phyloP scores from a whole-genome alignment of 2,329 filamentous ascomycete species.

The Neodidymelliopsis sp. region DNA sequence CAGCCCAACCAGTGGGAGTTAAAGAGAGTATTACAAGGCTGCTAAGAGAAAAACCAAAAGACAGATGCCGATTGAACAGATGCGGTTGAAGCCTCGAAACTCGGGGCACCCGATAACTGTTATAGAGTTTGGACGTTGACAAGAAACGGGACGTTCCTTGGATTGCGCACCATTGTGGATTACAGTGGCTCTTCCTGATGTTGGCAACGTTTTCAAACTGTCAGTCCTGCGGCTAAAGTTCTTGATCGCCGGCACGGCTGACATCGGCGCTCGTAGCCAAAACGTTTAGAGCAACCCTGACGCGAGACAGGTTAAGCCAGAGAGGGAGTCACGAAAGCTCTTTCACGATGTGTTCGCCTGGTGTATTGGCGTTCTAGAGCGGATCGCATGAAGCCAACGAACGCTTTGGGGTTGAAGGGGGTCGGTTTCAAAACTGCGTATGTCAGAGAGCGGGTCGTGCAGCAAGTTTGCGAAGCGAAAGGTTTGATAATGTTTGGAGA shows the following conservation, averaged over 20 bases:
- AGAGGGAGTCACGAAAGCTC: conserved; percentile 39
- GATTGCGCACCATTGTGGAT: conserved; percentile 45
- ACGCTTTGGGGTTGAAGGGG: conserved; percentile 39
- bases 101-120: conserved; percentile 44
- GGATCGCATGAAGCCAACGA: conserved; percentile 37
- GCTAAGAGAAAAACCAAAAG: conserved; percentile 49
- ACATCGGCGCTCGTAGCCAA: conserved; percentile 38
- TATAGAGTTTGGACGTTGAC: conserved; percentile 45
- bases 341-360: conserved; percentile 39
- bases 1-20: conserved; percentile 63
- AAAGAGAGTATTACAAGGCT: conserved; percentile 57
- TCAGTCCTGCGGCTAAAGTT: conserved; percentile 46
- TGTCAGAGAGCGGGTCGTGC: conserved; percentile 47
- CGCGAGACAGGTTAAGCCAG: conserved; percentile 48
- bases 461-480: conserved; percentile 46
- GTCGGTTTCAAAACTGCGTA: conserved; percentile 51
- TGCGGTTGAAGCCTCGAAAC: conserved; percentile 48
- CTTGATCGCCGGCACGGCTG: conserved; percentile 46
- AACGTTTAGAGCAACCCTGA: conserved; percentile 50
- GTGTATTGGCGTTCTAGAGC: conserved; percentile 30
- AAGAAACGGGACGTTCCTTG: conserved; percentile 39
- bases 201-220: conserved; percentile 54
- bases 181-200: conserved; percentile 50
- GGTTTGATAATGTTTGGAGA: conserved; percentile 49
- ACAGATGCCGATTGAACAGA: conserved; percentile 49